Conservation (phyloP, 2,329 filamentous ascomycete genomes). For the Gnomoniopsis sp. region DNA sequence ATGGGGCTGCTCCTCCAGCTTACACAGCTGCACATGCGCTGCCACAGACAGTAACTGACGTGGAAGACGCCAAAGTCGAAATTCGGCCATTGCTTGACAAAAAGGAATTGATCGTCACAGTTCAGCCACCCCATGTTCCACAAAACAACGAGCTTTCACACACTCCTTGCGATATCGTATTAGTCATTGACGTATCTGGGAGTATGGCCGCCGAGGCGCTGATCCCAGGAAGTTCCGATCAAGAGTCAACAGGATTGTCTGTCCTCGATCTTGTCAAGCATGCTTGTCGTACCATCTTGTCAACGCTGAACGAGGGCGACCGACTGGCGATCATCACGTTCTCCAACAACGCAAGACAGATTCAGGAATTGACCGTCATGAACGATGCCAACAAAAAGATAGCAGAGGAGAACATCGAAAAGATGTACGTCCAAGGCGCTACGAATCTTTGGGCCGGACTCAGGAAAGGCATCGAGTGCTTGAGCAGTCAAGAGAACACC, state of each 20-base stretch:
- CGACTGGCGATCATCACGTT: slow-evolving; percentile 58
- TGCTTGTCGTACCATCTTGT: slow-evolving; percentile 52
- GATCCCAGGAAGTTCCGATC: slow-evolving; percentile 34
- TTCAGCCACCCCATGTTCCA: slow-evolving; percentile 41
- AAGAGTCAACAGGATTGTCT: slow-evolving; percentile 47
- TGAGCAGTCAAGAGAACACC: slow-evolving; percentile 31
- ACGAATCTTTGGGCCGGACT: slow-evolving; percentile 61
- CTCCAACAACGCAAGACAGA: slow-evolving; percentile 34
- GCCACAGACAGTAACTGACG: background rate
- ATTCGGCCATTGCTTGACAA: slow-evolving; percentile 37
- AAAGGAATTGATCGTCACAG: slow-evolving; percentile 42
- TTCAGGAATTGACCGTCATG: slow-evolving; percentile 48
- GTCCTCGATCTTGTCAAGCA: slow-evolving; percentile 60
- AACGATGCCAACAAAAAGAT: slow-evolving; percentile 40
- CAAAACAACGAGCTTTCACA: slow-evolving; percentile 27
- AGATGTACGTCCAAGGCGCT: slow-evolving; percentile 32
- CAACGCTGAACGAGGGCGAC: slow-evolving; percentile 52
- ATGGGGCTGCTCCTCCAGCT: background rate
- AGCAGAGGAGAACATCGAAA: slow-evolving; percentile 38
- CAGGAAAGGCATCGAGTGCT: slow-evolving; percentile 44
- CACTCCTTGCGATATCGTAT: slow-evolving; percentile 56
- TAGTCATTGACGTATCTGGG: slow-evolving; percentile 59
- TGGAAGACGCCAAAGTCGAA: slow-evolving; percentile 17
- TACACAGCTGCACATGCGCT: background rate
- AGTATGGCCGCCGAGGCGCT: slow-evolving; percentile 52